Evolutionary conservation across 2,329 filamentous ascomycete species (phyloP).

Genomic region (Colletotrichum sidae): DNA sequence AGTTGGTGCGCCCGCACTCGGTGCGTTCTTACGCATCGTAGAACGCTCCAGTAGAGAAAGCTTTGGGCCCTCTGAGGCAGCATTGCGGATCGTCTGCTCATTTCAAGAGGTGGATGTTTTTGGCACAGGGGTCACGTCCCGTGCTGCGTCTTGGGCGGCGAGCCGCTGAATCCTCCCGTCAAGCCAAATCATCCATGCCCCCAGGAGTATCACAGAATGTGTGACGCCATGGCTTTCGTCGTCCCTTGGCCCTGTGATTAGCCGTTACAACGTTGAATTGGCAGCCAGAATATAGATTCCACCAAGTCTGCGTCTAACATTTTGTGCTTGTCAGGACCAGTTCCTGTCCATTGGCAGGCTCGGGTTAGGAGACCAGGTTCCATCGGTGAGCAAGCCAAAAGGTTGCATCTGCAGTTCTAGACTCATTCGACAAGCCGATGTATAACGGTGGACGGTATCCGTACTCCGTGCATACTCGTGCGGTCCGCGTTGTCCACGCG

Average conservation of each 20-base stretch:
- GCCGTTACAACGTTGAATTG: slow-evolving; percentile 17
- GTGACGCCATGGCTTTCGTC: slow-evolving; percentile 9
- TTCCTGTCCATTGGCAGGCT: slow-evolving; percentile 25
- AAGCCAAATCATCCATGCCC: slow-evolving; percentile 37
- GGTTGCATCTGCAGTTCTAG: not conserved
- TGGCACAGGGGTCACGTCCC: slow-evolving; percentile 17
- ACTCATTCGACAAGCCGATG: not conserved
- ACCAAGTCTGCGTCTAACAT: not conserved
- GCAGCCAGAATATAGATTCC: slow-evolving; percentile 6
- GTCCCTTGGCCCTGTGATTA: too few relatives aligned
- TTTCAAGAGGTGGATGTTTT: slow-evolving; percentile 25
- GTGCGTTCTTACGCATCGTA: not conserved
- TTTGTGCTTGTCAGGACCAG: slow-evolving; percentile 8
- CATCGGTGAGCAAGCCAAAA: not conserved
- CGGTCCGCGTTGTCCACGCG: slow-evolving; percentile 3
- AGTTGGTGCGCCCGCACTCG: slow-evolving; percentile 1
- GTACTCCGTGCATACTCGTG: not conserved
- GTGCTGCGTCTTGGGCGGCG: slow-evolving; percentile 23
- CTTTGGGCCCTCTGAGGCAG: not conserved
- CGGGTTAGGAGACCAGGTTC: slow-evolving; percentile 19
- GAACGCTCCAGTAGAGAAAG: not conserved
- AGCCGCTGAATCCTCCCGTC: slow-evolving; percentile 37
- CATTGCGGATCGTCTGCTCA: slow-evolving; percentile 18
- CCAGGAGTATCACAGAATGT: slow-evolving; percentile 15
- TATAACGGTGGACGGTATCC: slow-evolving; percentile 1